These are phyloP conservation scores for Excoecaria cochinchinensis DNA, from an alignment of 345 rosid genomes.

Conservation along the genomic window DNA sequence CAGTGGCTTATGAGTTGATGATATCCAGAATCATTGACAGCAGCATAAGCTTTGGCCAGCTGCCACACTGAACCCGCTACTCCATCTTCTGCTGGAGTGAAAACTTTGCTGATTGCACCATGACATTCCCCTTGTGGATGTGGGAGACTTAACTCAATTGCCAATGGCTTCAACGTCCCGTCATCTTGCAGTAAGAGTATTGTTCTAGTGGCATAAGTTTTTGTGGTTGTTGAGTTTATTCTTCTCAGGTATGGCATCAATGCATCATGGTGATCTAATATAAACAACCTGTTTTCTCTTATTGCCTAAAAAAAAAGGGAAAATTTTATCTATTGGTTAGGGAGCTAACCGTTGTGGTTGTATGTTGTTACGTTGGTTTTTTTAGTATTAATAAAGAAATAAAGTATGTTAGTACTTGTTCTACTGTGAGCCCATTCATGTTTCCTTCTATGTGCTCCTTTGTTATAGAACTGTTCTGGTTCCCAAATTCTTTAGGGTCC, in stretches of 20 bases:
- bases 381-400: not conserved
- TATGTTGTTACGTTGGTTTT: not conserved
- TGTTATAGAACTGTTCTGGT: conserved; percentile 59
- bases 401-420: conserved; percentile 38
- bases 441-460: conserved; percentile 47
- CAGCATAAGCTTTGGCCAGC: conserved; percentile 86
- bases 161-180: conserved; percentile 71
- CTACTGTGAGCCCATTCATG: conserved; percentile 65
- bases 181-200: conserved; percentile 65
- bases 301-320: conserved; percentile 43
- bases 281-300: conserved; percentile 51
- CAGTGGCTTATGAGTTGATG: conserved; percentile 93
- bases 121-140: conserved; percentile 70
- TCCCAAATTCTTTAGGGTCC: conserved; percentile 53
- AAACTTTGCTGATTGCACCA: conserved; percentile 73
- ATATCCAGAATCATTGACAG: conserved; percentile 85
- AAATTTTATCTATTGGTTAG: not conserved
- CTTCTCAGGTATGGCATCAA: conserved; percentile 65
- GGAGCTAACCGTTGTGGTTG: not conserved
- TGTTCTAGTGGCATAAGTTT: conserved; percentile 83
- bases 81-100: conserved; percentile 62
- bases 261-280: conserved; percentile 79
- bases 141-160: conserved; percentile 83
- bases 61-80: conserved; percentile 75
- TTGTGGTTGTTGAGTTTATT: conserved; percentile 73